phyloP scores from a whole-genome alignment of 2,329 filamentous ascomycete species.

The Colletotrichum graminicola region DNA sequence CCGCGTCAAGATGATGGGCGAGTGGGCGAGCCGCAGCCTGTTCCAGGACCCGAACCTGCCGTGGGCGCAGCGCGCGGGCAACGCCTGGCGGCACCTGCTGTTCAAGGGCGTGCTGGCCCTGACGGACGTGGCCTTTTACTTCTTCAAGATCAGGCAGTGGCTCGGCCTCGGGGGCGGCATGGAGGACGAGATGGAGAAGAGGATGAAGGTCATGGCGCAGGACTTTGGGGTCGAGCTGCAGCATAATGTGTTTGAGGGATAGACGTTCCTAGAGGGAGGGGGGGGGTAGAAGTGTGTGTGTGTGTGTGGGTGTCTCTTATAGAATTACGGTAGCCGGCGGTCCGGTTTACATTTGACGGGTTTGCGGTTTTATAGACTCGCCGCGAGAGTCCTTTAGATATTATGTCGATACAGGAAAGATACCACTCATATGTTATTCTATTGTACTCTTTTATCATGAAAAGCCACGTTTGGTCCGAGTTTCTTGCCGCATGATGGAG shows the following conservation, averaged over 20 bases:
- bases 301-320: neutral
- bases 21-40: slow-evolving; percentile 89
- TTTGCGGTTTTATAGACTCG: neutral
- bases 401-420: slow-evolving; percentile 4
- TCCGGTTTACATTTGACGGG: neutral
- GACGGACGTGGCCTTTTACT: slow-evolving; percentile 87
- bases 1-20: slow-evolving; percentile 91
- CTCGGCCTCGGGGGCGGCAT: slow-evolving; percentile 84
- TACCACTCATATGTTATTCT: slow-evolving; percentile 11
- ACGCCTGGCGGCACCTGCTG: slow-evolving; percentile 82
- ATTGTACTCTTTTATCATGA: too few relatives aligned
- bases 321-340: neutral
- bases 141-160: slow-evolving; percentile 81
- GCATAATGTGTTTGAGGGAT: slow-evolving; percentile 90
- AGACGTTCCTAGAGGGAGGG: neutral
- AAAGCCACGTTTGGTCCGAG: neutral
- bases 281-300: too few relatives aligned
- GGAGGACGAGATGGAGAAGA: slow-evolving; percentile 92
- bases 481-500: too few relatives aligned
- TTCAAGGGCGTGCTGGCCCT: slow-evolving; percentile 82
- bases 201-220: slow-evolving; percentile 88
- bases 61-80: slow-evolving; percentile 71
- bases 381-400: neutral
- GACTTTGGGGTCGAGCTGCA: slow-evolving; percentile 94
- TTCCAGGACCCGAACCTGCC: slow-evolving; percentile 78